Base-by-base conservation (phyloP, 768 basidiomycete species). In the Naganishia vishniacii region DNA sequence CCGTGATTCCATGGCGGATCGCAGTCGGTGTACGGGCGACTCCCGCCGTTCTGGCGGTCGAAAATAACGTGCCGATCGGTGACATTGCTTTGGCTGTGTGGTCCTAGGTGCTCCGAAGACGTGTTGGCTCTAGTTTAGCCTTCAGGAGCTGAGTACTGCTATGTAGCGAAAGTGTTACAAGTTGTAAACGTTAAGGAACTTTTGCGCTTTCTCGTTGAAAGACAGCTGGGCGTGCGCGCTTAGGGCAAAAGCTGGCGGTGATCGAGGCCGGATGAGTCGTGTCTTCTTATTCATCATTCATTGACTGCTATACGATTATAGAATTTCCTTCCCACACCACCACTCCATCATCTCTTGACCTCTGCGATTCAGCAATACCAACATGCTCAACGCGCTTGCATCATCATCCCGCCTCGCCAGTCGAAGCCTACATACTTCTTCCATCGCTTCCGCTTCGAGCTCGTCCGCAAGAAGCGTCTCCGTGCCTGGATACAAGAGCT, bases 401-500 rank as follows among this genome's bases (percentile, higher is more conserved):
- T 56, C 53, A 40, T 56, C 53, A 23, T 56, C 53, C 23, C 53
- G 53, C 32, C 23, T 13, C 37, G 53, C 53, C 16, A 26, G 32
- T 37, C 53, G 53, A 37, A 56, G 53, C 53, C n/a, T 56, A 2
- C 53, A 56, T 13, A 56, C 53, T 37, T 25, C 53, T 23, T 23
- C 37, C 16, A 26, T 56, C 53, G 53, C 53, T 12, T 56, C 23
- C 5, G 53, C 53, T 25, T 56, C 53, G 4, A 40, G 34, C 25
- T 56, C 37, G 37, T 25, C 53, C 34, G 53, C 53, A 56, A 34
- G 34, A 40, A 72, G 72, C 18, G 49, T 69, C 15, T 49, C 76
- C 4, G 61, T 77, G 13, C 69, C 68, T 23, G 76, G 76, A 16
- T 77, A 75, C 61, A 58, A 65, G 25, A 74, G 75, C 56, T 75